These are phyloP conservation scores for Jackrogersella multiformis DNA, from an alignment of 495 filamentous ascomycete species.

Conservation along the genomic window DNA sequence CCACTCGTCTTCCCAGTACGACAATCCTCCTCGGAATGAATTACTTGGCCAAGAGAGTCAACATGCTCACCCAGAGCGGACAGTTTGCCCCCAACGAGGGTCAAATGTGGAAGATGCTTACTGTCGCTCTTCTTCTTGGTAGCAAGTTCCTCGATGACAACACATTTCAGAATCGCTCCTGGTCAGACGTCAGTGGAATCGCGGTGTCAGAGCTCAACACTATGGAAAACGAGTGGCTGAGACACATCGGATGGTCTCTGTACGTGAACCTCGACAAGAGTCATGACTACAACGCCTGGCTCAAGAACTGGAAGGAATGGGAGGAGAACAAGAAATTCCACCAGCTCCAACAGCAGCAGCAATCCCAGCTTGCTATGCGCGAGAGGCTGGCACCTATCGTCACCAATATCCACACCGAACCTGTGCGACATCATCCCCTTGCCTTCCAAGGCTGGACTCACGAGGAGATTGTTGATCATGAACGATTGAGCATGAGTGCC, in stretches of 20 bases:
- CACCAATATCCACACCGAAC: conserved; percentile 74
- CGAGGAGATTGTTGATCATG: conserved; percentile 62
- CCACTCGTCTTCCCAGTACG: conserved; percentile 92
- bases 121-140: conserved; percentile 84
- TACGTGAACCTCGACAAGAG: conserved; percentile 86
- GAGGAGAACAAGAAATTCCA: conserved; percentile 67
- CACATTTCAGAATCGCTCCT: conserved; percentile 98
- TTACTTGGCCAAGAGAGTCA: conserved; percentile 86
- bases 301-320: conserved; percentile 85
- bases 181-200: conserved; percentile 97
- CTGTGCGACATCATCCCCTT: conserved; percentile 48
- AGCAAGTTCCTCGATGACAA: conserved; percentile 99
- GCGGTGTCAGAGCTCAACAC: conserved; percentile 85
- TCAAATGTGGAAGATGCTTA: conserved; percentile 90
- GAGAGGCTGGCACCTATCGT: conserved; percentile 65
- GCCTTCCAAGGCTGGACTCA: conserved; percentile 61
- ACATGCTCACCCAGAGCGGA: conserved; percentile 69
- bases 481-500: conserved; percentile 56
- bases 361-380: conserved; percentile 50
- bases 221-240: conserved; percentile 92
- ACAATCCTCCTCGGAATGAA: conserved; percentile 94
- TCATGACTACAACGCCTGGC: conserved; percentile 85
- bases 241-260: conserved; percentile 83
- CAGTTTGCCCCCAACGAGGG: conserved; percentile 68
- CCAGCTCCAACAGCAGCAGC: conserved; percentile 53